These are phyloP conservation scores for Metschnikowia corniflorae DNA, from an alignment of 805 yeast species.

Conservation along the genomic window DNA sequence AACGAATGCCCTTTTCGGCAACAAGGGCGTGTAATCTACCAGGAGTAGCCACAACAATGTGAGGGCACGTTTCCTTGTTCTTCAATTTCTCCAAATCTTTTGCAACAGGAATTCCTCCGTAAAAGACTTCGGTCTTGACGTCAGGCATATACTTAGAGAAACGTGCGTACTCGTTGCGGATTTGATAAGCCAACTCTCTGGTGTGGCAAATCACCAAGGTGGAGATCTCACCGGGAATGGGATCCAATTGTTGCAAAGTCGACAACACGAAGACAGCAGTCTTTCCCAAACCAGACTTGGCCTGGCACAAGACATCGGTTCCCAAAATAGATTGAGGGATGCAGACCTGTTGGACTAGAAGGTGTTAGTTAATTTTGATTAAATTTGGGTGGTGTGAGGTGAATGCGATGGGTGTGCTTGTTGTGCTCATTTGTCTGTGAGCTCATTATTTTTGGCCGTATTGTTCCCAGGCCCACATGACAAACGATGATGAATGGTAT, in stretches of 20 bases:
- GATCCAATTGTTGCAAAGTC: conserved; percentile 94
- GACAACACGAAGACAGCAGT: conserved; percentile 97
- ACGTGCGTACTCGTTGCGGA: conserved; percentile 94
- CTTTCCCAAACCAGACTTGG: conserved; percentile 99
- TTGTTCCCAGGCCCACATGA: too few relatives aligned
- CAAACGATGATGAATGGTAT: too few relatives aligned
- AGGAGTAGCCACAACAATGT: conserved; percentile 96
- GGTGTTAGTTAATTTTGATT: conserved; percentile 7
- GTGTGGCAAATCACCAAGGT: conserved; percentile 96
- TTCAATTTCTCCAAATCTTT: conserved; percentile 85
- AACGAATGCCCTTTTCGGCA: conserved; percentile 82
- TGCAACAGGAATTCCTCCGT: conserved; percentile 88
- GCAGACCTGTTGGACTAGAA: conserved; percentile 90
- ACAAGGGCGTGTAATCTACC: conserved; percentile 95
- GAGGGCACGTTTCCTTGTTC: conserved; percentile 93
- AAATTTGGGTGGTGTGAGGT: too few relatives aligned
- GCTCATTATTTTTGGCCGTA: too few relatives aligned
- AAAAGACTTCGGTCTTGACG: conserved; percentile 92
- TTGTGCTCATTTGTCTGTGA: too few relatives aligned
- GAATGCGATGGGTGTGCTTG: too few relatives aligned
- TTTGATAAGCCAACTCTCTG: conserved; percentile 97
- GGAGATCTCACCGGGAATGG: conserved; percentile 94
- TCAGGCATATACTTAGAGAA: conserved; percentile 98
- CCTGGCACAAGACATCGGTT: conserved; percentile 97
- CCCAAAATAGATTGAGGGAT: conserved; percentile 98